Evolutionary conservation across 208 protist species (phyloP), one percentile per base, ranked within the genome.

Genomic region (Plasmodiophora brassicae): DNA sequence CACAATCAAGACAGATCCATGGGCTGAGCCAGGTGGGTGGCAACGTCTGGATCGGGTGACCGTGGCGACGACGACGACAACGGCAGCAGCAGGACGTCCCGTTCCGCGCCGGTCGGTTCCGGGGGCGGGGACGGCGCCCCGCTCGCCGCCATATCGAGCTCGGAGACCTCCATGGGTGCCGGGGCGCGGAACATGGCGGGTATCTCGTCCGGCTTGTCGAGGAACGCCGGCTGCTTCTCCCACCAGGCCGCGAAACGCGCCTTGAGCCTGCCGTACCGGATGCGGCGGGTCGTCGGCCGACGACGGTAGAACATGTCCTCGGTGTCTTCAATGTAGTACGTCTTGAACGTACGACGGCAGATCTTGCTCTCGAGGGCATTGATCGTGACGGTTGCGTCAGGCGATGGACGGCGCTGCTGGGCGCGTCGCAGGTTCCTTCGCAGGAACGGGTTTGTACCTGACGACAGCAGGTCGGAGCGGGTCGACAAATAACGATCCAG

Each of bases 281-380:
- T 57, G 25, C 50, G 25, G 14, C 50, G 50, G 50, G 20, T 14
- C 10, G 65, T 14, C 5, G 32, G 65, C 65, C 41, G 65, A 36
- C n/a, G 65, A 8, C 65, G 65, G n/a, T 78, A 78, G n/a, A 78
- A 78, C 5, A 78, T 32, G 41, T 78, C 65, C n/a, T 78, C 65
- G n/a, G 65, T 78, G 41, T 32, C 65, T 78, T 78, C 65, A 78
- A 78, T 78, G n/a, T 44, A 78, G 41, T 78, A 78, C 14, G 65
- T 38, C 65, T 78, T 78, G 65, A 78, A 32, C 5, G 65, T 78
- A 44, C 65, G 65, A 8, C 65, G 65, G 41, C 65, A 78, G 41
- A 78, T 78, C n/a, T 78, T 78, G n/a, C 65, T 78, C 65, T 78
- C 65, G 5, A 78, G 65, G 5, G 32, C 65, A 32, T 78, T 78